Evolutionary conservation across 2,329 filamentous ascomycete genomes (phyloP).

Genomic region (Fusarium piperis): DNA sequence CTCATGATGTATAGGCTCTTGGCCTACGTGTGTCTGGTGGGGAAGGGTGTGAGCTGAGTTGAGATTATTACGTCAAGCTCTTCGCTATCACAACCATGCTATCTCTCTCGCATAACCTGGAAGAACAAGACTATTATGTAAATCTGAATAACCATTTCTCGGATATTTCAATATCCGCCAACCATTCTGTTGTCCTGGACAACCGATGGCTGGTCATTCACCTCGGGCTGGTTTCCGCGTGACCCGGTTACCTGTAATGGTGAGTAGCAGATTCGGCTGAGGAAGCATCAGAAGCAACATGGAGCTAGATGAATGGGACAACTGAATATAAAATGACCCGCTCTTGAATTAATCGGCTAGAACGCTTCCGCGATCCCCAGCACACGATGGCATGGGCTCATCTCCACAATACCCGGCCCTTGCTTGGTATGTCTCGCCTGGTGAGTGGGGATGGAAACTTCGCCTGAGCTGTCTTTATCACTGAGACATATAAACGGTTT

Average conservation of each 20-base stretch:
- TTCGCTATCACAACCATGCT: no score
- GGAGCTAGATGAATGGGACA: background rate
- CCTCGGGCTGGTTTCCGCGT: background rate
- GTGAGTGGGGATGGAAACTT: background rate
- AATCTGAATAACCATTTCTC: fast-evolving
- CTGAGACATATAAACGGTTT: background rate
- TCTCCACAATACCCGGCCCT: background rate
- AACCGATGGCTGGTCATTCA: no score
- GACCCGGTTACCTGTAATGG: background rate
- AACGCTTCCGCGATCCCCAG: background rate
- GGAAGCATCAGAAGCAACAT: background rate
- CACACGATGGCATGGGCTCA: background rate
- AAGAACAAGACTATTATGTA: background rate
- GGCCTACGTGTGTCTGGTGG: background rate
- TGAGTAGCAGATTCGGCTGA: background rate
- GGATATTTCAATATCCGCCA: background rate
- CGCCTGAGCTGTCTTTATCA: background rate
- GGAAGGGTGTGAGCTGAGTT: background rate
- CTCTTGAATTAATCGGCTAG: background rate
- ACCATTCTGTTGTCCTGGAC: background rate
- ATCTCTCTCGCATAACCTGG: background rate
- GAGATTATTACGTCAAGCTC: background rate
- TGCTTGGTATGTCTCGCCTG: background rate
- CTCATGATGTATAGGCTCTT: background rate
- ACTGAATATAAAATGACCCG: background rate